Evolutionary conservation across 805 yeast genomes (phyloP).

Genomic region (Candida chilensis): DNA sequence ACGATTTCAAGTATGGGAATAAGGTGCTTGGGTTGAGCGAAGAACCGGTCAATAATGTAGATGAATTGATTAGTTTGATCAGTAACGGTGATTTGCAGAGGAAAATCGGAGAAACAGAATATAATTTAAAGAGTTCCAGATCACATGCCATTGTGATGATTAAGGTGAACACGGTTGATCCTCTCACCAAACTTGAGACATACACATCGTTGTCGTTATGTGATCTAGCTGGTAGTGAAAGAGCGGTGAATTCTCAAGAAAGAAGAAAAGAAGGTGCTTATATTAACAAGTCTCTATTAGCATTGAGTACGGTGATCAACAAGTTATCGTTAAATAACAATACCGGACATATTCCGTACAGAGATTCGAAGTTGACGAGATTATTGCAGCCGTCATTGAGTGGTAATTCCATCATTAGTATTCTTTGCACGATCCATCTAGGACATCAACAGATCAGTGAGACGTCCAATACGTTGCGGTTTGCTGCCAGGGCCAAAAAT

Average conservation of each 20-base stretch:
- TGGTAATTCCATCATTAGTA: constrained; percentile 76
- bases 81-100: constrained; percentile 65
- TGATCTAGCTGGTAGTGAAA: constrained; percentile 96
- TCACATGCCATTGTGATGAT: constrained; percentile 86
- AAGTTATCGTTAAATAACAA: constrained; percentile 31
- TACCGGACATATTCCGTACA: constrained; percentile 72
- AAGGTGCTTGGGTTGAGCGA: constrained; percentile 68
- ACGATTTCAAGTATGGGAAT: constrained; percentile 65
- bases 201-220: constrained; percentile 72
- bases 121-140: constrained; percentile 78
- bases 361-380: constrained; percentile 90
- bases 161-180: constrained; percentile 37
- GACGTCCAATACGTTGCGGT: constrained; percentile 78
- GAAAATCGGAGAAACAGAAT: constrained; percentile 84
- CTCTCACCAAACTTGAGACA: constrained; percentile 24
- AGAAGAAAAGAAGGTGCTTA: constrained; percentile 90
- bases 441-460: constrained; percentile 57
- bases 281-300: constrained; percentile 84
- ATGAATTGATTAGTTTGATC: constrained; percentile 53
- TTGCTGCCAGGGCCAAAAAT: constrained; percentile 91
- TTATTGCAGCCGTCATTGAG: constrained; percentile 86
- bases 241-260: constrained; percentile 68
- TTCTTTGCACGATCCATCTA: constrained; percentile 80
- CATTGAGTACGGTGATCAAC: constrained; percentile 88
- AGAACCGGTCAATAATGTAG: constrained; percentile 42